A percentile compares a stretch with the other conserved stretches of the same genome.
phyloP scores from a whole-genome alignment of 495 filamentous ascomycete species.

The Delitschia confertaspora region DNA sequence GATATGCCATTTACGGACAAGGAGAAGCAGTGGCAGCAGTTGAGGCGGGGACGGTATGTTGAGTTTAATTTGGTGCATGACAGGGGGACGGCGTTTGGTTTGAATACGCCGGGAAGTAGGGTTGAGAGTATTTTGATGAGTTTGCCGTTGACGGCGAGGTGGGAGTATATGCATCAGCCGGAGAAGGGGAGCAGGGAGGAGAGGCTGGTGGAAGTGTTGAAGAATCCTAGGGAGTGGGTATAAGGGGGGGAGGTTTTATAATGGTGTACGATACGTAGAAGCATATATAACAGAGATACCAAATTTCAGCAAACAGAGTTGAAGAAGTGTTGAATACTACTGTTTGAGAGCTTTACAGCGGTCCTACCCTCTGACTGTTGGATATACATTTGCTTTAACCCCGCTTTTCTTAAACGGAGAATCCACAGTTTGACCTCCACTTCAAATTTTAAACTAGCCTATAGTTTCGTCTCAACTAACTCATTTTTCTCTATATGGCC shows the following conservation, averaged over 20 bases:
- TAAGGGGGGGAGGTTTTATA: slow-evolving; percentile 40
- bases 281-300: too few relatives aligned
- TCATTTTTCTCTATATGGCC: too few relatives aligned
- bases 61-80: slow-evolving; percentile 99
- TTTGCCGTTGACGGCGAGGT: slow-evolving; percentile 82
- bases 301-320: too few relatives aligned
- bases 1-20: slow-evolving; percentile 77
- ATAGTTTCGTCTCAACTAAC: too few relatives aligned
- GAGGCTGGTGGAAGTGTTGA: slow-evolving; percentile 70
- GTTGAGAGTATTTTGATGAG: slow-evolving; percentile 98
- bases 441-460: too few relatives aligned
- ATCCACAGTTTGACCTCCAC: too few relatives aligned
- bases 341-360: too few relatives aligned
- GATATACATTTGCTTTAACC: too few relatives aligned
- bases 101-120: slow-evolving; percentile 84
- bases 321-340: too few relatives aligned
- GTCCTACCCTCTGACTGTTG: too few relatives aligned
- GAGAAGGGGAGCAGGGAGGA: slow-evolving; percentile 66
- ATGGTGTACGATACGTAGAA: too few relatives aligned
- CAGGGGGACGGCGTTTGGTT: slow-evolving; percentile 85
- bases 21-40: slow-evolving; percentile 94
- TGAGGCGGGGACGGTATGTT: slow-evolving; percentile 86
- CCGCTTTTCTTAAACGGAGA: too few relatives aligned
- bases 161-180: slow-evolving; percentile 90
- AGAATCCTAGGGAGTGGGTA: slow-evolving; percentile 84